Conservation (phyloP, 2,329 filamentous ascomycete species). For the Coniella vitis region DNA sequence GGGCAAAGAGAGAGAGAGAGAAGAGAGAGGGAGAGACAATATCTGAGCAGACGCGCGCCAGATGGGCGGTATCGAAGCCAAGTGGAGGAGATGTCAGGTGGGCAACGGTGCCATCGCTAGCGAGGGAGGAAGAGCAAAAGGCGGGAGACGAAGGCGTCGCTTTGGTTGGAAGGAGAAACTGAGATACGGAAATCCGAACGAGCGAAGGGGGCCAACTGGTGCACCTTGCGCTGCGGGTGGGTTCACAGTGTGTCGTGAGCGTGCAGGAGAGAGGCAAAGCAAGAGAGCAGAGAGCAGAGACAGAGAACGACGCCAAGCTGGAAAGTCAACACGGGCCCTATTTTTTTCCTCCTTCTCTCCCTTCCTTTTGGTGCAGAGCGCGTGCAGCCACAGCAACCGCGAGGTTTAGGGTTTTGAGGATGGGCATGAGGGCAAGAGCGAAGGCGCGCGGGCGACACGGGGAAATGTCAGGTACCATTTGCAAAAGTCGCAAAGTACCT, state of each 20-base stretch:
- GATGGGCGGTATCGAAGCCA: no score
- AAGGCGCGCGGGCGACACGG: no score
- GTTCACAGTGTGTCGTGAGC: background rate
- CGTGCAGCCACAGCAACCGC: background rate
- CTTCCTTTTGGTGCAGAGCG: background rate
- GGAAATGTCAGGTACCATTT: no score
- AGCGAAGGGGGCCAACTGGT: conserved; percentile 7
- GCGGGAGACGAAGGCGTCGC: background rate
- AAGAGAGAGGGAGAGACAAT: background rate
- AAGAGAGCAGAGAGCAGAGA: background rate
- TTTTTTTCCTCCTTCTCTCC: no score
- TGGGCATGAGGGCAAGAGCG: no score
- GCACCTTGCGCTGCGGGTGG: background rate
- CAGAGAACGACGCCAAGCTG: background rate
- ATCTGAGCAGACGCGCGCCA: no score
- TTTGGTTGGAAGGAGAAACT: conserved; percentile 4
- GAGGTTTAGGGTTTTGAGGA: no score
- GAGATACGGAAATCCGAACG: conserved; percentile 7
- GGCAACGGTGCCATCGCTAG: background rate
- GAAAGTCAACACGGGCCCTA: background rate
- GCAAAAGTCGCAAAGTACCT: no score
- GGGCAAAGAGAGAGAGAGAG: no score
- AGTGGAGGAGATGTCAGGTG: background rate
- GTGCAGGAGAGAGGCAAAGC: background rate
- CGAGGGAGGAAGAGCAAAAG: background rate